Base-by-base conservation (phyloP, 257 asterid genomes). In the Agastache rugosa region DNA sequence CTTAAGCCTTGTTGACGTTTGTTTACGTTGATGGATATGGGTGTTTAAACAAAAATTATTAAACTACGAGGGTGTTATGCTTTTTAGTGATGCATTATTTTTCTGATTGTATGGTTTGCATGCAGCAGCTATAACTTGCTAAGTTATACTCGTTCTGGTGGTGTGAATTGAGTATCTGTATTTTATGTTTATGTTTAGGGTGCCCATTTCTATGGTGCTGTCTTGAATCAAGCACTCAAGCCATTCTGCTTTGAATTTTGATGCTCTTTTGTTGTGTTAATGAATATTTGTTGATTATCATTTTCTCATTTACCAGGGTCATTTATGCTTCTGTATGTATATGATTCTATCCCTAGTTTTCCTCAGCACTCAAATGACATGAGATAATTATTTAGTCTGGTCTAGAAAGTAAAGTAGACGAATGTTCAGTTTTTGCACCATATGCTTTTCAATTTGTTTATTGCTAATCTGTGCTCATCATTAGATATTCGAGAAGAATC, bases 401-500 rank as follows among this genome's bases (percentile, higher is more conserved):
- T 58, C 0, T 19, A 15, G 70, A 64, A 39, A 41, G n/a, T n/a
- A 20, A 37, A 41, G 37, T 42, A 19, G 19, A 39, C 11, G 23
- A 9, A 7, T 3, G 14, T 6, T 53, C 23, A 12, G 53, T 1
- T 12, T 48, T 56, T 25, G 9, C 35, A 23, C 17, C 5, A 25
- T 23, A 55, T 22, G 4, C 16, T n/a, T 37, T 58, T 25, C 8
- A 41, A 17, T 23, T 45, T 19, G 22, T 19, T 16, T 19, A 62
- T 73, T 19, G 25, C 3, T 9, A 11, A 59, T 15, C 16, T n/a
- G 5, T 11, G 47, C 45, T 45, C 25, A 31, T 62, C 27, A 51
- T 14, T 37, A 74, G 78, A 74, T 74, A 51, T 74, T 63, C 35
- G 77, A 73, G 63, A 73, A 73, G 71, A 73, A 73, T 47, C 77